Conservation (phyloP, 805 yeast genomes). For the Metschnikowia dekortorum region DNA sequence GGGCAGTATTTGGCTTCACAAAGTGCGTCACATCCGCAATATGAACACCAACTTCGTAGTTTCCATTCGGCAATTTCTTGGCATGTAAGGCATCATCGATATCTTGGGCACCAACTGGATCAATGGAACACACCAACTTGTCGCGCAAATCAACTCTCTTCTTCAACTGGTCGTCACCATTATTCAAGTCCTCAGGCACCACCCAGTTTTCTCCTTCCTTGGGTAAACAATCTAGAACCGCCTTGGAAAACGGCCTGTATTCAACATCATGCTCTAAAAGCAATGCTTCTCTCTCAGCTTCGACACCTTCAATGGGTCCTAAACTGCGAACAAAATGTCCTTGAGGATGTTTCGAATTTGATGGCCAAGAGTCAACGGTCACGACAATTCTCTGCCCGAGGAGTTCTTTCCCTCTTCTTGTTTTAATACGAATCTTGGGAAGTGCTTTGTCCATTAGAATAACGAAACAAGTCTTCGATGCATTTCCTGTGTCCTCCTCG, state of each 20-base stretch:
- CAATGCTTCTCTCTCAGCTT: conserved; percentile 95
- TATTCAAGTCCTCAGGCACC: conserved; percentile 61
- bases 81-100: conserved; percentile 98
- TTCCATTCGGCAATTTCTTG: conserved; percentile 76
- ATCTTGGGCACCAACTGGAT: conserved; percentile 98
- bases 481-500: conserved; percentile 52
- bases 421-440: conserved; percentile 81
- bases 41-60: conserved; percentile 96
- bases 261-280: conserved; percentile 94
- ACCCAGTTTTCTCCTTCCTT: conserved; percentile 90
- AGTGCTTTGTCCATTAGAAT: conserved; percentile 83
- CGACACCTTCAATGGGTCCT: conserved; percentile 87
- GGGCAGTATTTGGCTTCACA: conserved; percentile 86
- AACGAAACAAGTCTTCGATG: conserved; percentile 77
- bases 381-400: conserved; percentile 88
- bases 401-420: conserved; percentile 79
- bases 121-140: conserved; percentile 87
- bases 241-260: conserved; percentile 89
- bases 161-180: conserved; percentile 49
- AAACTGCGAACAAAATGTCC: conserved; percentile 91
- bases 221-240: conserved; percentile 90
- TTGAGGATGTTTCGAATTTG: conserved; percentile 76
- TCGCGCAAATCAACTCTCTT: conserved; percentile 85
- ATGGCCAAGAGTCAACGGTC: conserved; percentile 91
- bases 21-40: conserved; percentile 98